Conservation (phyloP, 192 early-diverging fungal species). For the Coemansia umbellata region DNA sequence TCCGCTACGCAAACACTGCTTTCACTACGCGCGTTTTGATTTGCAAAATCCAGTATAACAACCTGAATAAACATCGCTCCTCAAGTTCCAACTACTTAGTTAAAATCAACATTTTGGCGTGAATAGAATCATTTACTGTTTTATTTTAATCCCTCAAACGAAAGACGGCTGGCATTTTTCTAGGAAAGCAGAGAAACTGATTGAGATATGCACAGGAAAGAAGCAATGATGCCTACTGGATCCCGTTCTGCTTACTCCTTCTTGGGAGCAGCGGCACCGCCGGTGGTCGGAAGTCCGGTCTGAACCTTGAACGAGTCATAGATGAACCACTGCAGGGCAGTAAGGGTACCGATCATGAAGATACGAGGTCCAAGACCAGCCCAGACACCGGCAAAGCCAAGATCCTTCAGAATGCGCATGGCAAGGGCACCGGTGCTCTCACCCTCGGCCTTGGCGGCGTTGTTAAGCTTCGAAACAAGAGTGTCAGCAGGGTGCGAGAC, state of each 20-base stretch:
- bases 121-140: no score
- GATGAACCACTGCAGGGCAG: constrained; percentile 80
- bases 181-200: no score
- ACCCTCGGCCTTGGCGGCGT: constrained; percentile 55
- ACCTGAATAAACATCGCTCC: no score
- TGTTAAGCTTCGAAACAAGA: constrained; percentile 67
- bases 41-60: no score
- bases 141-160: no score
- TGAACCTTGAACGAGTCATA: constrained; percentile 78
- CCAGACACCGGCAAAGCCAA: constrained; percentile 67
- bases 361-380: constrained; percentile 82
- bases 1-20: no score
- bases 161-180: no score
- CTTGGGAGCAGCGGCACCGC: constrained; percentile 50
- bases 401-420: constrained; percentile 55
- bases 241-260: constrained; percentile 32
- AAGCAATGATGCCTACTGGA: neutral
- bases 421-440: constrained; percentile 53
- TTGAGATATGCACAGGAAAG: neutral
- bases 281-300: constrained; percentile 67
- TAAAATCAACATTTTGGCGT: no score
- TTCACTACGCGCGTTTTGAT: no score
- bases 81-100: no score
- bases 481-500: constrained; percentile 91
- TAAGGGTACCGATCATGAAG: constrained; percentile 90